Evolutionary conservation across 805 yeast species (phyloP), one percentile per base, ranked within the genome.

Genomic region (Pichia ethanolica): DNA sequence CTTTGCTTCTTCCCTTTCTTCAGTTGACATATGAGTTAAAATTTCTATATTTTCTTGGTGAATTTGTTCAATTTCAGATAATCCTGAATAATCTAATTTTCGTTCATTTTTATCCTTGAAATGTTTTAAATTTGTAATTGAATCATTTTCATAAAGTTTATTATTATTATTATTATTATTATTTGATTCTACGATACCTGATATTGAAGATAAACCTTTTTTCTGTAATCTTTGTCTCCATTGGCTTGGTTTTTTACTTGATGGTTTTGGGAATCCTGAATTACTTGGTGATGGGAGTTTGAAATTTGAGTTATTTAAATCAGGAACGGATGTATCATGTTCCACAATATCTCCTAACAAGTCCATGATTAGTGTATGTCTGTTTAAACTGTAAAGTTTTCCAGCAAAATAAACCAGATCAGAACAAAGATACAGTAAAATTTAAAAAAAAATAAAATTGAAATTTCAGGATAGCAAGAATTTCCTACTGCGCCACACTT

Each of bases 341-440:
- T 86, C 93, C 8, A 83, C 80, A 33, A 86, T 83, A 54, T 86
- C 91, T 9, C 87, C 86, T 30, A 85, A 65, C 51, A 83, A 70
- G 62, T 83, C 84, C 90, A 84, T 84, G 33, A 20, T 30, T 30
- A 25, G 35, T 13, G 25, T 12, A 20, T 20, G 20, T 20, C 20
- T 20, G 20, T 20, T 20, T 20, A 20, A 20, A 20, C 3, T 20
- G 20, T 20, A 20, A 2, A 20, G 20, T 20, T 20, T 20, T 20
- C 3, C 20, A 20, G 20, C 20, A 20, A 20, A 20, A 20, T 20
- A 3, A 20, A 20, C 20, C 20, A 20, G 20, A 20, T 20, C 20
- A 20, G 20, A 20, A 20, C 20, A 20, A 20, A 20, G 20, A 20
- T 20, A 20, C 3, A 20, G 2, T 20, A 20, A 20, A 20, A 20